Percentiles rank a stretch among this genome's conserved stretches.
These are phyloP conservation scores for Aspergillus sp. DNA, from an alignment of 2,329 filamentous ascomycete genomes.

Conservation along the genomic window DNA sequence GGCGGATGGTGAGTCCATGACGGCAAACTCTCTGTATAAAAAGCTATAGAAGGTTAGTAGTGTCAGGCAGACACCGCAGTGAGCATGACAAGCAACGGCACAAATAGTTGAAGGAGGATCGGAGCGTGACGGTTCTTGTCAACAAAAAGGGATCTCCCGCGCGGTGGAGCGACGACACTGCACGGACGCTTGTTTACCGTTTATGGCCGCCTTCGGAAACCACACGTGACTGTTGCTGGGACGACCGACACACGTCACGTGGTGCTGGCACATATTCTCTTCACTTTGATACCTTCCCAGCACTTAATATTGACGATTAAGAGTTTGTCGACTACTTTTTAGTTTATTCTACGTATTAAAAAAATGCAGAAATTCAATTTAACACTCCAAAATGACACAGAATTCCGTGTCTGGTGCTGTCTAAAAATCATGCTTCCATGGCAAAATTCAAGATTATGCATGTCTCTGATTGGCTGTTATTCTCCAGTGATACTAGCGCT, in stretches of 20 bases:
- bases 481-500: neutral
- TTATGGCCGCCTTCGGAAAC: constrained; percentile 18
- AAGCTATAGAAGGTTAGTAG: neutral
- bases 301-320: too few relatives aligned
- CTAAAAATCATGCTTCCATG: neutral
- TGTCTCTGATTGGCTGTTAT: neutral
- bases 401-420: neutral
- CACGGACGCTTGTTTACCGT: constrained; percentile 6
- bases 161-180: neutral
- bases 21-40: constrained; percentile 6
- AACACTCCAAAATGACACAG: neutral
- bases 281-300: too few relatives aligned
- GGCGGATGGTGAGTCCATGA: constrained; percentile 33
- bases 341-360: too few relatives aligned
- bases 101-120: neutral
- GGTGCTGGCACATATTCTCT: too few relatives aligned
- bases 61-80: neutral
- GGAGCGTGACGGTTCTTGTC: neutral
- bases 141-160: neutral
- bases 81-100: neutral
- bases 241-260: constrained; percentile 9
- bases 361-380: too few relatives aligned
- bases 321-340: too few relatives aligned
- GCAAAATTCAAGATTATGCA: neutral
- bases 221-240: constrained; percentile 29